Evolutionary conservation across 495 filamentous ascomycete species (phyloP), one percentile per base, ranked within the genome.

Genomic region (Xylaria grammica): DNA sequence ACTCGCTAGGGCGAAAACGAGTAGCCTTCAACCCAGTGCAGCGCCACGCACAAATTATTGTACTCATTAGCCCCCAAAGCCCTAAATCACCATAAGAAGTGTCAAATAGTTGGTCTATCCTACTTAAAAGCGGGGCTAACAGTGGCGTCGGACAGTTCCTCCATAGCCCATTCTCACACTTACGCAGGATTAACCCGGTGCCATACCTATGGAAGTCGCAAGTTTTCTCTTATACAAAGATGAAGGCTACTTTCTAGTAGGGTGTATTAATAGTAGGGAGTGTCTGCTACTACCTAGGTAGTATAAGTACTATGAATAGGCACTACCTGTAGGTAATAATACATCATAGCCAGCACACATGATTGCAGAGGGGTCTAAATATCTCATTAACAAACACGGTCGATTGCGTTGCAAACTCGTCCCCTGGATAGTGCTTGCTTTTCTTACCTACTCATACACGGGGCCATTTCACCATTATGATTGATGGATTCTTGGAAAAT

Each of bases 131-230:
- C 29, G 11, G 51, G 51, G 30, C n/a, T n/a, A 19, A 29, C 19
- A 19, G 24, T 57, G 54, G 24, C 54, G 17, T 45, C 38, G 26
- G 54, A 24, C 34, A 48, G 29, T 46, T 59, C 27, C 42, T 59
- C 8, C 55, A 30, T 36, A 38, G 30, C 38, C 20, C 20, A 36
- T 26, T n/a, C n/a, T n/a, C n/a, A n/a, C n/a, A n/a, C n/a, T n/a
- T n/a, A n/a, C n/a, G n/a, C n/a, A n/a, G n/a, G n/a, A n/a, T n/a
- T n/a, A n/a, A n/a, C n/a, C n/a, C n/a, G n/a, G n/a, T n/a, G n/a
- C n/a, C n/a, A n/a, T n/a, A n/a, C n/a, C n/a, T n/a, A n/a, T n/a
- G n/a, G n/a, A n/a, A n/a, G n/a, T n/a, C n/a, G n/a, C n/a, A n/a
- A n/a, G n/a, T n/a, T n/a, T n/a, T n/a, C n/a, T n/a, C n/a, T n/a